Percentiles rank a stretch among this genome's conserved stretches.
These are phyloP conservation scores for Penicillium pancosmium DNA, from an alignment of 495 filamentous ascomycete species.

Conservation along the genomic window DNA sequence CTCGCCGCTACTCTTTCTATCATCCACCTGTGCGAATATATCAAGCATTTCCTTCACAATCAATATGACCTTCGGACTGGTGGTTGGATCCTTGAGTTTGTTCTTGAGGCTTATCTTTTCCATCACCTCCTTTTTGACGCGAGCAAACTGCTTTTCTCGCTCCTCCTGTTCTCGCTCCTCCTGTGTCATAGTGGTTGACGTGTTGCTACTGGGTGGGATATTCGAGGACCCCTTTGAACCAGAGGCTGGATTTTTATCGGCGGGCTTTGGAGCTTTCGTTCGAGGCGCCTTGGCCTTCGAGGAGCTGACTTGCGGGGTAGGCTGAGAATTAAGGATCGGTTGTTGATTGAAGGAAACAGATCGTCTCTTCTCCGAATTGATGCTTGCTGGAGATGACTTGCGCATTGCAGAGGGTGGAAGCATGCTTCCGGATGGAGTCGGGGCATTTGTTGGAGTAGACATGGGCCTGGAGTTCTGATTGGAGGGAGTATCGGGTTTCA, in stretches of 20 bases:
- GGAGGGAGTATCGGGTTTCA: constrained; percentile 6
- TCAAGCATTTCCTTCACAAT: not conserved
- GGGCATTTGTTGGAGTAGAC: not conserved
- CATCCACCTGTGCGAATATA: not conserved
- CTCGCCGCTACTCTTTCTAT: not conserved
- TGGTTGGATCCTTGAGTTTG: not conserved
- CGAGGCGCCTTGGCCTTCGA: not conserved
- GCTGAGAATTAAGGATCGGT: constrained; percentile 12
- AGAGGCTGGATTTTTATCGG: not conserved
- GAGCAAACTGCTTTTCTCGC: not conserved
- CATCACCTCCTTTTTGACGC: not conserved
- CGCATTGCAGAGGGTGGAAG: constrained; percentile 28
- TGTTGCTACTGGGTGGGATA: not conserved
- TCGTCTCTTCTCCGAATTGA: constrained; percentile 15
- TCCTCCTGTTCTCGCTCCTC: not conserved
- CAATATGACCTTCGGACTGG: not conserved
- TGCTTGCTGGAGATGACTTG: constrained; percentile 22
- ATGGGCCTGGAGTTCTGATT: constrained; percentile 7
- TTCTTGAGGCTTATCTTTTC: not conserved
- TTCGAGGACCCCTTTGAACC: not conserved
- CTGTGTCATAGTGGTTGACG: not conserved
- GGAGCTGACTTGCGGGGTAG: constrained; percentile 11
- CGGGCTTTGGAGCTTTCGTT: not conserved
- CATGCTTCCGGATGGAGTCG: not conserved
- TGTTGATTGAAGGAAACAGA: constrained; percentile 34